Evolutionary conservation across 306 rosid genomes (phyloP).

Genomic region (Prunus armeniaca): DNA sequence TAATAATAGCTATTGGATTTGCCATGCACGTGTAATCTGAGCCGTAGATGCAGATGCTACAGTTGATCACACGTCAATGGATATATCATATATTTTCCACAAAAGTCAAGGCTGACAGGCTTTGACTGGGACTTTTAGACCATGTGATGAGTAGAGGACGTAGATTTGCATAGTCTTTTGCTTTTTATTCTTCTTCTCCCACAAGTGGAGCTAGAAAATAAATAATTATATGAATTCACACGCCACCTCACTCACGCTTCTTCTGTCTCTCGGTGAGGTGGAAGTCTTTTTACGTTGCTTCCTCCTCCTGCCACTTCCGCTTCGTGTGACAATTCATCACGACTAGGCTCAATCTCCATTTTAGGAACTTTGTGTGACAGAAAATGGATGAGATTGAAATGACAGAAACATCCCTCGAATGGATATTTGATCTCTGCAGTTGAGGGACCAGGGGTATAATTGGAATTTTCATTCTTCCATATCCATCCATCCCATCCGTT

Average conservation of each 20-base stretch:
- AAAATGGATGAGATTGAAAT: conserved; percentile 6
- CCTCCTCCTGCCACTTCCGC: not conserved
- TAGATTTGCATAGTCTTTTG: too few relatives aligned
- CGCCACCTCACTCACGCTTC: conserved; percentile 34
- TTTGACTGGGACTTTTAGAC: conserved; percentile 13
- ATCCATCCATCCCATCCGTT: not conserved
- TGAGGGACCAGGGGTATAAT: conserved; percentile 13
- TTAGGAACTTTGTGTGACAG: not conserved
- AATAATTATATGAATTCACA: conserved; percentile 19
- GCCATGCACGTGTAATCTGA: conserved; percentile 29
- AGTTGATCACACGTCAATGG: conserved; percentile 23
- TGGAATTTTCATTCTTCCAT: conserved; percentile 2
- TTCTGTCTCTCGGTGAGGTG: conserved; percentile 7
- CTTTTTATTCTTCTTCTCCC: not conserved
- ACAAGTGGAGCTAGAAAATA: not conserved
- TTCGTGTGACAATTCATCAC: conserved; percentile 17
- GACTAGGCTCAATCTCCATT: not conserved
- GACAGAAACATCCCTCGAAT: conserved; percentile 32
- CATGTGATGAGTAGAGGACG: not conserved
- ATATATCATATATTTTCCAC: conserved; percentile 1
- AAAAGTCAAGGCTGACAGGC: conserved; percentile 24
- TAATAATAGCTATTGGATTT: not conserved
- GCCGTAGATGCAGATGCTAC: not conserved
- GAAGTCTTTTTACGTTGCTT: conserved; percentile 20
- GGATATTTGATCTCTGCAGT: not conserved